A percentile compares a stretch with the other conserved stretches of the same genome.
These are phyloP conservation scores for Nicotiana obtusifolia DNA, from an alignment of 257 asterid species.

Conservation along the genomic window DNA sequence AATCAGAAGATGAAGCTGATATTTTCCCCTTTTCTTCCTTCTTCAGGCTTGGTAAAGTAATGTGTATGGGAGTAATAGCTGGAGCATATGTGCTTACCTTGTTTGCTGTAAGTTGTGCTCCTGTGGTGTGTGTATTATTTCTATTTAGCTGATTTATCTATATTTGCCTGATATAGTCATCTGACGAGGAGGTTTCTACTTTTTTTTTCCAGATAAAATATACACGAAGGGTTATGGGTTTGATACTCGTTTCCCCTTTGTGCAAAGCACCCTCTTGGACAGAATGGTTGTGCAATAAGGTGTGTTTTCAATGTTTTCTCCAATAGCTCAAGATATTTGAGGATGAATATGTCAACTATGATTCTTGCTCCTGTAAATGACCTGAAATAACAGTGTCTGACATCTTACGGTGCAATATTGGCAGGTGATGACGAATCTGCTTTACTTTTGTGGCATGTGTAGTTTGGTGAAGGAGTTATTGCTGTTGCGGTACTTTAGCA, in stretches of 20 bases:
- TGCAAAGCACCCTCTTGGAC: conserved; percentile 98
- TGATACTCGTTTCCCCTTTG: conserved; percentile 90
- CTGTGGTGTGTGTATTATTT: conserved; percentile 11
- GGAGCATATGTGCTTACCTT: conserved; percentile 92
- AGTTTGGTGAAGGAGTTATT: conserved; percentile 72
- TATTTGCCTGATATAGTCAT: not conserved
- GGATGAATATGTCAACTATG: not conserved
- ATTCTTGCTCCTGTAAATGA: not conserved
- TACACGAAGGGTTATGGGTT: conserved; percentile 67
- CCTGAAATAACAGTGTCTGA: not conserved
- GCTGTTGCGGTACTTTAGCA: conserved; percentile 94
- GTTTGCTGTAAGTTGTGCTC: conserved; percentile 65
- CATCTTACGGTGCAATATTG: conserved; percentile 14
- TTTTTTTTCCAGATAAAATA: conserved; percentile 63
- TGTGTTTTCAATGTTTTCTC: conserved; percentile 16
- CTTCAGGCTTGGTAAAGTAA: conserved; percentile 78
- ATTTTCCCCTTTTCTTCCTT: conserved; percentile 10
- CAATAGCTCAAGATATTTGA: not conserved
- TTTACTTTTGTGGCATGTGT: conserved; percentile 89
- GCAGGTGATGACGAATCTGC: conserved; percentile 91
- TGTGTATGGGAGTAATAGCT: conserved; percentile 95
- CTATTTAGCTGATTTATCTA: not conserved
- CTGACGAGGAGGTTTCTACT: not conserved
- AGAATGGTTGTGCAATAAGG: conserved; percentile 97
- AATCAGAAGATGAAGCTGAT: not conserved